Percentiles rank a stretch among this genome's conserved stretches.
Evolutionary conservation across 257 asterid genomes (phyloP).

Genomic region (Gardenia jasminoides): DNA sequence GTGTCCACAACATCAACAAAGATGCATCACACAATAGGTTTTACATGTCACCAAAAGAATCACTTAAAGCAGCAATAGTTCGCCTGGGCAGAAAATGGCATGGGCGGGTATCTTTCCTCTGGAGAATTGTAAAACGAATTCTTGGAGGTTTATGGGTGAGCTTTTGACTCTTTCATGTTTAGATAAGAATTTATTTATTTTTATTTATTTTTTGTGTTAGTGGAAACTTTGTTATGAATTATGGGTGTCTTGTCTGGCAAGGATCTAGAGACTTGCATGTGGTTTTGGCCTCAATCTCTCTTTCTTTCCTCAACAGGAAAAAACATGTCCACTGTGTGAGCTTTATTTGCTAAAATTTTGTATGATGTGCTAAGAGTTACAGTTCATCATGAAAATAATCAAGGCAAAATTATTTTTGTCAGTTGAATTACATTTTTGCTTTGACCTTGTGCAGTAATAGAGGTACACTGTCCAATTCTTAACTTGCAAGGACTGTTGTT

Average conservation of each 20-base stretch:
- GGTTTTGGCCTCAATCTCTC: not conserved
- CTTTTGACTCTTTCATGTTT: not conserved
- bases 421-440: not conserved
- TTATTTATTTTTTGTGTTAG: not conserved
- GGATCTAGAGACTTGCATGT: not conserved
- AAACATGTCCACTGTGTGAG: not conserved
- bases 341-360: not conserved
- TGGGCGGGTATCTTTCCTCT: conserved; percentile 69
- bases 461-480: not conserved
- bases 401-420: not conserved
- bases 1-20: conserved; percentile 42
- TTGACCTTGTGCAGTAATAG: not conserved
- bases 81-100: conserved; percentile 82
- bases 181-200: not conserved
- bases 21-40: conserved; percentile 58
- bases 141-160: conserved; percentile 97
- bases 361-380: not conserved
- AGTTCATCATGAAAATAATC: not conserved
- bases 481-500: not conserved
- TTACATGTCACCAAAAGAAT: conserved; percentile 69
- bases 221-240: not conserved
- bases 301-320: not conserved
- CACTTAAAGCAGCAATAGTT: conserved; percentile 71
- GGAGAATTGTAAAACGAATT: conserved; percentile 65
- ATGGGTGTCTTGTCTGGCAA: not conserved